phyloP scores from a whole-genome alignment of 1,284 basidiomycete genomes.

The Hypsizygus ulmarius region DNA sequence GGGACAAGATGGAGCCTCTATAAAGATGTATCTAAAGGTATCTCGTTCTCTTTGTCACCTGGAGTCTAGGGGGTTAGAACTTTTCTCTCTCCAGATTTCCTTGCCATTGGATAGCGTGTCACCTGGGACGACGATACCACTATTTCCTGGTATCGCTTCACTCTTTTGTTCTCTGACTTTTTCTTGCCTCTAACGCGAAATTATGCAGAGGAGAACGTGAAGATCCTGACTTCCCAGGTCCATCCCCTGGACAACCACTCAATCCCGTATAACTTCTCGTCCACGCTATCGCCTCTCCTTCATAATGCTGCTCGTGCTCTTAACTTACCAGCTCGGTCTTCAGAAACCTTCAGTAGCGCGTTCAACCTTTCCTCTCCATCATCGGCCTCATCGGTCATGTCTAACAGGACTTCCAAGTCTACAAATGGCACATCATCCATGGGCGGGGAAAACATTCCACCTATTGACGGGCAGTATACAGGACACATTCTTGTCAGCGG shows the following conservation, averaged over 20 bases:
- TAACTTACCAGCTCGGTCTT: conserved; percentile 58
- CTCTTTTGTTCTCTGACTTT: background rate
- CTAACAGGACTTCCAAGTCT: conserved; percentile 25
- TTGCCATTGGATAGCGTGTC: conserved; percentile 61
- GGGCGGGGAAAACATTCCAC: conserved; percentile 29
- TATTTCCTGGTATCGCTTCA: conserved; percentile 61
- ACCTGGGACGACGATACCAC: conserved; percentile 62
- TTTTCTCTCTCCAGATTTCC: conserved; percentile 48
- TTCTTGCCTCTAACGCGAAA: background rate
- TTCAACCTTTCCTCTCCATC: conserved; percentile 43
- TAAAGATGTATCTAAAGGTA: conserved; percentile 77
- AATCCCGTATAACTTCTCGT: conserved; percentile 71
- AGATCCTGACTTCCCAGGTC: conserved; percentile 65
- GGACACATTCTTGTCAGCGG: conserved; percentile 73
- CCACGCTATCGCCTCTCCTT: conserved; percentile 58
- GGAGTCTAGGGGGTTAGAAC: conserved; percentile 12
- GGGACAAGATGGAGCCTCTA: conserved; percentile 58
- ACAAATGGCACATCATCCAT: conserved; percentile 18
- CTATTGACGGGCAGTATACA: conserved; percentile 63
- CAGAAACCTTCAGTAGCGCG: conserved; percentile 56
- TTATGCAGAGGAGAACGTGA: conserved; percentile 68
- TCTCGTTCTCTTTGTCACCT: conserved; percentile 15
- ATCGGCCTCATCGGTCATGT: conserved; percentile 35
- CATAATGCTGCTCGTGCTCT: conserved; percentile 67
- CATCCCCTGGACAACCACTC: conserved; percentile 72